Evolutionary conservation across 225 moss, liverwort and hornwort genomes (phyloP).

Genomic region (Ulota crispa): DNA sequence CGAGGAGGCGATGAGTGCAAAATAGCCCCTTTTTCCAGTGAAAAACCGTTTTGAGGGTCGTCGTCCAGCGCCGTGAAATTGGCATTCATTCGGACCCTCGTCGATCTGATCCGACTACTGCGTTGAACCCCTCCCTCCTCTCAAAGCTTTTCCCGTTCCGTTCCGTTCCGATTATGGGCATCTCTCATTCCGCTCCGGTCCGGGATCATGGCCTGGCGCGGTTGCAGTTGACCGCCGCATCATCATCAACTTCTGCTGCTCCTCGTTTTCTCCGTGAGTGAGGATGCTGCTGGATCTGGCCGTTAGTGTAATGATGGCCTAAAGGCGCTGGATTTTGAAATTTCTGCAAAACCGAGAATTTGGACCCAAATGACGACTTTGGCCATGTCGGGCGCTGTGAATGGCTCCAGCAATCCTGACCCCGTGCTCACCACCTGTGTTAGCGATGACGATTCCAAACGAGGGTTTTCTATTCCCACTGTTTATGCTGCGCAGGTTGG

Average conservation of each 20-base stretch:
- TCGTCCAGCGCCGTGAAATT: background rate
- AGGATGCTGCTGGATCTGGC: background rate
- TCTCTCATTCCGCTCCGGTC: background rate
- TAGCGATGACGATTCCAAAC: background rate
- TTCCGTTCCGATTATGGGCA: background rate
- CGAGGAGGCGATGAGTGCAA: background rate
- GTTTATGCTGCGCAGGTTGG: constrained; percentile 25
- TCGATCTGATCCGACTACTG: background rate
- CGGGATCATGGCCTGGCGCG: background rate
- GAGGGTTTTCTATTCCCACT: background rate
- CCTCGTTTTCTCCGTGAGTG: background rate
- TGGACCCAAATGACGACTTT: background rate
- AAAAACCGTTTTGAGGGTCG: background rate
- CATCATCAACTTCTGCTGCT: background rate
- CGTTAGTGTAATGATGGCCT: background rate
- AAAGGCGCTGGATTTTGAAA: background rate
- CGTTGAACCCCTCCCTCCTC: no score
- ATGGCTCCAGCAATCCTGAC: background rate
- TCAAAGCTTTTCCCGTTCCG: background rate
- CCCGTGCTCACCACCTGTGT: background rate
- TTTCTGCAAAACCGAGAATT: background rate
- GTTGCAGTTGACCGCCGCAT: background rate
- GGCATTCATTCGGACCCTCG: background rate
- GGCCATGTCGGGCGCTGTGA: background rate
- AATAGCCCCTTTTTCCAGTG: background rate